Base-by-base conservation (phyloP, 148 eudicot species). In the Vaccinium darrowii region DNA sequence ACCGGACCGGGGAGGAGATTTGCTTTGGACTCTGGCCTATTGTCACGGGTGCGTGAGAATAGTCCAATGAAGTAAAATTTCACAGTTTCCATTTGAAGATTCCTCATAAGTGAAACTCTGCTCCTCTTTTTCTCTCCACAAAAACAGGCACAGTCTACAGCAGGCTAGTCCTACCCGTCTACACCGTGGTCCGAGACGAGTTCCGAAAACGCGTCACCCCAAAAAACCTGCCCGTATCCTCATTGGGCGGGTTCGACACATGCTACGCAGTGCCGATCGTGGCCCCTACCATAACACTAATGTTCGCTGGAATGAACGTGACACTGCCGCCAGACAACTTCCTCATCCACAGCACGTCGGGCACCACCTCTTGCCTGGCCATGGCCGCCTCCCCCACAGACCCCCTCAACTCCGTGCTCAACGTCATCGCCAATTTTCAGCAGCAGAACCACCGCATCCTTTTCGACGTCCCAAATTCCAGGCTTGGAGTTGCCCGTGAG, bases 241-340 rank as follows among this genome's bases (percentile, higher is more conserved):
- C 98, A 15, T 87, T 95, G 19, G 98, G 98, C 0, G 98, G 96
- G 0, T 95, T 95, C 82, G 98, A 95, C 89, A 95, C 98, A 1
- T 95, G 98, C 82, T 95, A 92, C 90, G 84, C 86, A 4, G 87
- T 69, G 16, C 91, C 95, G 0, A 83, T 92, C 47, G 91, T 84
- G 0, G 63, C 93, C 2, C 98, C 98, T 3, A 84, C 91, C 19
- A 89, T 95, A 60, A 94, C 97, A 0, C 86, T 95, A 56, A 89
- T 92, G 93, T 95, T 95, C 85, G 67, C 85, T 47, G 96, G 92
- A 16, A 80, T 93, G 91, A 89, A 94, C 90, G 86, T 93, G 88
- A 84, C 94, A 4, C 69, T 95, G 67, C 88, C 92, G 0, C 92
- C 83, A 27, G 98, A 94, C 85, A 95, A 94, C 91, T 92, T 91